Conservation (phyloP, 2,329 filamentous ascomycete genomes). For the Talaromyces sp. region DNA sequence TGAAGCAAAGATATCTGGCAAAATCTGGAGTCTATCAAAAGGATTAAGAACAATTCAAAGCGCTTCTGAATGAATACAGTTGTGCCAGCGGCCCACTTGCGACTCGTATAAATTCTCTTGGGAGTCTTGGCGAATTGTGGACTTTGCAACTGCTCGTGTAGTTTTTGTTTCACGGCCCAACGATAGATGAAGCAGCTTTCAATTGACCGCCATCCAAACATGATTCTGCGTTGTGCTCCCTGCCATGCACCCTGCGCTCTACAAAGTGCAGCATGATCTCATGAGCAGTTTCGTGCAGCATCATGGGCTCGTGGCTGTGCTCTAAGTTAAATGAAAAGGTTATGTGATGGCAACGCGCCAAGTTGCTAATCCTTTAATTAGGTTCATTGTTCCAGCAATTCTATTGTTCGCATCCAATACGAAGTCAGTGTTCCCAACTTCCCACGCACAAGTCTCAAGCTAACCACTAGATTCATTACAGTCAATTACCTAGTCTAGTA, state of each 20-base stretch:
- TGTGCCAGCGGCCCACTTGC: background rate
- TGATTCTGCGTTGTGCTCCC: background rate
- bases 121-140: background rate
- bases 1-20: background rate
- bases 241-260: background rate
- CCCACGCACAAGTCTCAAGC: background rate
- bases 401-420: background rate
- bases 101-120: background rate
- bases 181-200: background rate
- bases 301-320: background rate
- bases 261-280: background rate
- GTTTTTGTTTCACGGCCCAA: background rate
- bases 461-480: background rate
- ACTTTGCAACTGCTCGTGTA: background rate
- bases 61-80: background rate
- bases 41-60: no score
- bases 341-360: background rate
- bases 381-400: background rate
- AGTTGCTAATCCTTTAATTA: background rate
- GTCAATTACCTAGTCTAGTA: background rate
- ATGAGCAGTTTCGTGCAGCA: background rate
- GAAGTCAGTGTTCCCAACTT: background rate
- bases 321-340: background rate
- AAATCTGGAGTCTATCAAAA: background rate
- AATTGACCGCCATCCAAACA: background rate